Conservation (phyloP, 805 yeast genomes). For the Pichia thaimueangensis region DNA sequence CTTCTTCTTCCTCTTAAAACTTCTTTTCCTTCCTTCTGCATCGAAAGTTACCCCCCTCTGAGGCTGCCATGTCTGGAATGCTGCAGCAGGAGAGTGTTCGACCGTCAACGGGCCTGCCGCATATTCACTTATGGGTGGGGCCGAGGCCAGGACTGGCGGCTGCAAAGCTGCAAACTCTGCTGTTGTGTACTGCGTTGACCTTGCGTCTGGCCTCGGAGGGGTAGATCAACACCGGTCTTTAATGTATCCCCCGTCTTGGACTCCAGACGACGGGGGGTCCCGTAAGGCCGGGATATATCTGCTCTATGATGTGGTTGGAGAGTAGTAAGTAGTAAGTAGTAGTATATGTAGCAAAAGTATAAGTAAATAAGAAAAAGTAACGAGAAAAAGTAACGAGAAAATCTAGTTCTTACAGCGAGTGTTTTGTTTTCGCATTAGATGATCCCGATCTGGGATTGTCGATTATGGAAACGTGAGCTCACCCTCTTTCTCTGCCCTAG, state of each 20-base stretch:
- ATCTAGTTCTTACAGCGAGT: too few species aligned
- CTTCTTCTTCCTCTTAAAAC: not conserved
- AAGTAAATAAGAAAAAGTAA: too few species aligned
- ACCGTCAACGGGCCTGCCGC: slow-evolving; percentile 4
- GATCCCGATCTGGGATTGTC: too few species aligned
- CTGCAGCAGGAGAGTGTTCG: not conserved
- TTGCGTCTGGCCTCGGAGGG: too few species aligned
- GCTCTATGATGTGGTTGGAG: not conserved
- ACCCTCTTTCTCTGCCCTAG: too few species aligned
- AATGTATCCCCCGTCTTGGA: not conserved
- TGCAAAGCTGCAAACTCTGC: too few species aligned
- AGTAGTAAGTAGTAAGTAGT: too few species aligned
- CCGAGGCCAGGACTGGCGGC: not conserved
- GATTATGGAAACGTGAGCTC: too few species aligned
- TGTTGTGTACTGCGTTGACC: too few species aligned
- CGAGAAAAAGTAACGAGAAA: too few species aligned
- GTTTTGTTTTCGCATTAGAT: too few species aligned
- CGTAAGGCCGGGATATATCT: slow-evolving; percentile 13
- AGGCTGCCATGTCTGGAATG: not conserved
- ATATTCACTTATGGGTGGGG: slow-evolving; percentile 13
- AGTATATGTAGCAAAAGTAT: too few species aligned
- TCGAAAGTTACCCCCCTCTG: slow-evolving; percentile 16
- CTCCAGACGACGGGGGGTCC: slow-evolving; percentile 8
- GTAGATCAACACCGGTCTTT: not conserved
- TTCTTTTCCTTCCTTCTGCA: slow-evolving; percentile 5